These are phyloP conservation scores for Syzygium oleosum DNA, from an alignment of 345 rosid genomes.

Conservation along the genomic window DNA sequence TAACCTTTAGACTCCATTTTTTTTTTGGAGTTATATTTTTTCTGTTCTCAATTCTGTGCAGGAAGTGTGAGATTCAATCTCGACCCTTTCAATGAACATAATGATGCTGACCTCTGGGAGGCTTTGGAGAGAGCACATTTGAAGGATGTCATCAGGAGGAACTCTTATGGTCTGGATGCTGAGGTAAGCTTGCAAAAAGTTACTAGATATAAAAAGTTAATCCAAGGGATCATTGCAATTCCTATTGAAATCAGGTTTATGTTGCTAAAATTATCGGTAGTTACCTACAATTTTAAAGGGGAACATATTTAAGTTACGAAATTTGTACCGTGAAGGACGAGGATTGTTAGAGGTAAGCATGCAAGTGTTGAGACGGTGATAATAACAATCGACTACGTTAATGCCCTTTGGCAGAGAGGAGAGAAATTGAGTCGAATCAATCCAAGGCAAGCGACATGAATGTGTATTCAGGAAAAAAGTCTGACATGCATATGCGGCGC, in stretches of 20 bases:
- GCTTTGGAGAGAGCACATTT: constrained; percentile 80
- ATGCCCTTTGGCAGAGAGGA: background rate
- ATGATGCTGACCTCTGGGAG: constrained; percentile 92
- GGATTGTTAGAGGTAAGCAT: background rate
- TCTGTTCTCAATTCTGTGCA: constrained; percentile 8
- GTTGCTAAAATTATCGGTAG: background rate
- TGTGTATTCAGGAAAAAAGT: background rate
- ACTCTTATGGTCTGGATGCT: constrained; percentile 60
- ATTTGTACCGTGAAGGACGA: background rate
- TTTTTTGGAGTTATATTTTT: background rate
- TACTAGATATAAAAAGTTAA: background rate
- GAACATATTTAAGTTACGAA: background rate
- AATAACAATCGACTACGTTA: background rate
- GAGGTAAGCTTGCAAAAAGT: constrained; percentile 33
- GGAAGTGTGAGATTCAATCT: constrained; percentile 90
- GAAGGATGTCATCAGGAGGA: constrained; percentile 71
- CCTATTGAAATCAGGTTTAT: background rate
- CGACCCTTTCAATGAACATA: constrained; percentile 84
- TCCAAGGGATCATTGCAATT: background rate
- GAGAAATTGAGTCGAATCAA: background rate
- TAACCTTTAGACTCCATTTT: background rate
- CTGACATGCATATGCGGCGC: background rate
- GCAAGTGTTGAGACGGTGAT: background rate
- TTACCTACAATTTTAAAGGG: background rate
- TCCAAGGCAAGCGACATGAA: background rate